Percentiles rank a stretch among this genome's conserved stretches.
Evolutionary conservation across 2,329 filamentous ascomycete genomes (phyloP).

Genomic region (Calonectria pseudoturangicola): DNA sequence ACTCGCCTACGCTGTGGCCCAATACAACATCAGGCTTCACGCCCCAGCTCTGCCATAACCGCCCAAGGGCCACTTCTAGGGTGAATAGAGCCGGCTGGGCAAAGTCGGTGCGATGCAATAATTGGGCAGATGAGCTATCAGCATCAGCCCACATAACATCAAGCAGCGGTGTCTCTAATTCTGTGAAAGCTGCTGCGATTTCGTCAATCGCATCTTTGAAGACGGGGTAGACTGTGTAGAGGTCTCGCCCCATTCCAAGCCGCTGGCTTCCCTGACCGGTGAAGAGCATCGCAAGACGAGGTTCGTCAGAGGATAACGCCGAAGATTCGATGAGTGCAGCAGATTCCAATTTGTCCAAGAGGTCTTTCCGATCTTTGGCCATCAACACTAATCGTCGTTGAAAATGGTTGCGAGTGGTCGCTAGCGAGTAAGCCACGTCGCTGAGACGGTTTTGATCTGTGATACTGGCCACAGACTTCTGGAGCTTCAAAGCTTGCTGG

Average conservation of each 20-base stretch:
- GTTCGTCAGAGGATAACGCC: background rate
- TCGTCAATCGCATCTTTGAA: background rate
- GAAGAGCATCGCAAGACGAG: background rate
- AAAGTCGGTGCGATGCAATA: background rate
- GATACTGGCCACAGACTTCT: background rate
- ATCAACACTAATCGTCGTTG: background rate
- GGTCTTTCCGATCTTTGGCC: background rate
- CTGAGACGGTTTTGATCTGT: background rate
- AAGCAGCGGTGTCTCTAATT: background rate
- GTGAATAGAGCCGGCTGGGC: background rate
- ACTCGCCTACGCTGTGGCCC: background rate
- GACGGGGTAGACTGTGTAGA: background rate
- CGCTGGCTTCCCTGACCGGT: background rate
- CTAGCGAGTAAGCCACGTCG: background rate
- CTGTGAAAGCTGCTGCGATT: background rate
- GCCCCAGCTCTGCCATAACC: background rate
- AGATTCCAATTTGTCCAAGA: background rate
- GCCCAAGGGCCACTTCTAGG: background rate
- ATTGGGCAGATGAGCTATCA: background rate
- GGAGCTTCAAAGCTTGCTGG: background rate
- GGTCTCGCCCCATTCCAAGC: background rate
- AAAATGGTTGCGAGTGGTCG: background rate
- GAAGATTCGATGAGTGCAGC: background rate
- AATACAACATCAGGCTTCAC: background rate
- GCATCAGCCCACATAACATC: slow-evolving; percentile 5